Conservation (phyloP, 2,329 filamentous ascomycete genomes). For the Talaromyces albobiverticillius region DNA sequence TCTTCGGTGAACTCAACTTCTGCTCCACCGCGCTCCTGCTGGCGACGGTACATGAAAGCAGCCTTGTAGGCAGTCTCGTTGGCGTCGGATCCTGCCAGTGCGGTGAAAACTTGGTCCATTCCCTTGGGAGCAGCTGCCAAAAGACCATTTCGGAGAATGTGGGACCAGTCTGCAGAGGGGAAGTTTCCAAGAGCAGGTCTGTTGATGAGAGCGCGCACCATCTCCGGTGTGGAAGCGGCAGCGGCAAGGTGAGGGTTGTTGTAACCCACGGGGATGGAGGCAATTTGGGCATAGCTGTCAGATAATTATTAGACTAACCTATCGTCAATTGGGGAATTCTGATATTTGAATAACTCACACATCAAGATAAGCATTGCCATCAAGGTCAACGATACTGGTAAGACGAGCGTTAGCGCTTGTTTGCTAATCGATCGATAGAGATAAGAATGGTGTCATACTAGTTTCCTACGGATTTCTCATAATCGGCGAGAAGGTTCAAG, state of each 20-base stretch:
- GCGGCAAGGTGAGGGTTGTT: constrained; percentile 76
- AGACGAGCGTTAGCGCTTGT: background rate
- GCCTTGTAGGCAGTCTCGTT: constrained; percentile 96
- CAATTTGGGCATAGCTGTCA: constrained; percentile 78
- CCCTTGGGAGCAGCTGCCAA: constrained; percentile 80
- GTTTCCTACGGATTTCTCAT: constrained; percentile 72
- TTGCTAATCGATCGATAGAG: background rate
- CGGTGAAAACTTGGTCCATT: constrained; percentile 85
- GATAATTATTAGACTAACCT: background rate
- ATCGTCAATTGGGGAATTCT: too few species aligned
- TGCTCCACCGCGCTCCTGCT: constrained; percentile 74
- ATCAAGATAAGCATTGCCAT: constrained; percentile 52
- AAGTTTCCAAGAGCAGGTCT: constrained; percentile 88
- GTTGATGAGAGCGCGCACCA: constrained; percentile 80
- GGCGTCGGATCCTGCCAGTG: constrained; percentile 83
- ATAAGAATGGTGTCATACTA: constrained; percentile 52
- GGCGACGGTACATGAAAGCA: constrained; percentile 88
- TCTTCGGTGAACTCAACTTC: constrained; percentile 74
- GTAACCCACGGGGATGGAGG: constrained; percentile 88
- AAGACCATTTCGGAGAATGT: constrained; percentile 74
- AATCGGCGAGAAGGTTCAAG: constrained; percentile 79
- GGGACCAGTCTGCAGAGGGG: constrained; percentile 78
- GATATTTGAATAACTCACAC: too few species aligned
- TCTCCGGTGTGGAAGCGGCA: constrained; percentile 71
- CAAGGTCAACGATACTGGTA: constrained; percentile 46